phyloP scores from a whole-genome alignment of 768 basidiomycete genomes.

The Galerina marginata region DNA sequence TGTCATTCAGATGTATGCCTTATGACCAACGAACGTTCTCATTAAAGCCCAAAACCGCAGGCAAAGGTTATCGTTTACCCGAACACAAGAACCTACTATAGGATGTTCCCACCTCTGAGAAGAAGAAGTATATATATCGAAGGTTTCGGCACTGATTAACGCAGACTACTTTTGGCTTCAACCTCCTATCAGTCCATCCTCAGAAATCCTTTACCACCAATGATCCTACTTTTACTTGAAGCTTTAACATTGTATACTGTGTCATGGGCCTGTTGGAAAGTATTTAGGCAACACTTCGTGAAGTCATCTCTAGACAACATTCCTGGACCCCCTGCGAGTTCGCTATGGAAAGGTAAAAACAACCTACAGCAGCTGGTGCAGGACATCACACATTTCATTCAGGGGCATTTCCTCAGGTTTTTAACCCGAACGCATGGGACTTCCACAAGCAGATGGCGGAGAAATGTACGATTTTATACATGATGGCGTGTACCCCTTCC shows the following conservation, averaged over 20 bases:
- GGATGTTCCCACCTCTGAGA: no score
- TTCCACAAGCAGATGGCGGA: slow-evolving; percentile 36
- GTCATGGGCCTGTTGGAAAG: slow-evolving; percentile 22
- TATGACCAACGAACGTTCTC: no score
- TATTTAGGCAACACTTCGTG: slow-evolving; percentile 17
- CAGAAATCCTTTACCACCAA: neutral
- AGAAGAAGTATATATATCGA: no score
- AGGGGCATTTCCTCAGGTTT: slow-evolving; percentile 38
- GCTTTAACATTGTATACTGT: neutral
- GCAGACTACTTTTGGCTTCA: no score
- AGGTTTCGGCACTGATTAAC: no score
- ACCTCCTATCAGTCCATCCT: no score
- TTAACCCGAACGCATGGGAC: slow-evolving; percentile 36
- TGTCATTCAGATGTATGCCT: no score
- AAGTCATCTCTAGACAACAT: slow-evolving; percentile 40
- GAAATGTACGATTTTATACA: slow-evolving; percentile 28
- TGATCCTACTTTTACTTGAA: slow-evolving; percentile 1
- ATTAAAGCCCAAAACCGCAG: no score
- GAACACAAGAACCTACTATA: no score
- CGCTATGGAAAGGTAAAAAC: slow-evolving; percentile 36
- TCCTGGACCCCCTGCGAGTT: slow-evolving; percentile 41
- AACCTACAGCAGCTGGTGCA: no score
- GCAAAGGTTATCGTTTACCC: no score
- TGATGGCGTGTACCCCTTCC: neutral
- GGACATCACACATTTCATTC: neutral